Evolutionary conservation across 2,329 filamentous ascomycete species (phyloP), one percentile per base, ranked within the genome.

Genomic region (Chalara sp.): DNA sequence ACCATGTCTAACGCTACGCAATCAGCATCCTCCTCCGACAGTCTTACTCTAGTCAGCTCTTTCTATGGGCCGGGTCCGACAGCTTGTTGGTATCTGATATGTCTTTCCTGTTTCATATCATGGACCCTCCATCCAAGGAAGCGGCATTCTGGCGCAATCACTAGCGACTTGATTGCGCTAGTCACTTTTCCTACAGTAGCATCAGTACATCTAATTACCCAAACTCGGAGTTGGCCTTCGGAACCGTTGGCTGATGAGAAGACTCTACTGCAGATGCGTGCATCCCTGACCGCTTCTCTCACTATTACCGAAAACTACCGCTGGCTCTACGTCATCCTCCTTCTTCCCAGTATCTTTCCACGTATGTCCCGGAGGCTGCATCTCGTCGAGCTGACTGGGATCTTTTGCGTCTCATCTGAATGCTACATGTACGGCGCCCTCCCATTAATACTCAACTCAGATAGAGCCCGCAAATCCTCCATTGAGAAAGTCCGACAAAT

Each of bases 21-120:
- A 43, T 21, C 12, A 43, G 8, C 41, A 12, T 31, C 33, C 31
- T 4, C 37, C 5, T 48, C 32, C 28, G 35, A 41, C 32, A 30
- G 12, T 13, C 33, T 41, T 48, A 29, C 46, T 5, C 28, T 48
- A 5, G 46, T 48, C n/a, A 48, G 42, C 28, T 48, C 35, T 1
- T 48, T 41, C 13, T 48, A 48, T 32, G 46, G 46, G 4, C 46
- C 35, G 40, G 46, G 46, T 8, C 6, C 46, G 5, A 48, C 46
- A 42, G 35, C 46, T 31, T 48, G 35, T 32, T 48, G 46, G 46
- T 48, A 48, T n/a, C 33, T 48, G 11, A 41, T 12, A 42, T 31
- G 46, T 37, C 35, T 48, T 31, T 41, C 35, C 21, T 48, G 46
- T n/a, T 37, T 48, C 33, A 41, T 48, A 41, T 40, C 35, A 41